Percentiles rank a stretch among this genome's conserved stretches.
phyloP scores from a whole-genome alignment of 2,329 filamentous ascomycete genomes.

The Scedosporium apiospermum region DNA sequence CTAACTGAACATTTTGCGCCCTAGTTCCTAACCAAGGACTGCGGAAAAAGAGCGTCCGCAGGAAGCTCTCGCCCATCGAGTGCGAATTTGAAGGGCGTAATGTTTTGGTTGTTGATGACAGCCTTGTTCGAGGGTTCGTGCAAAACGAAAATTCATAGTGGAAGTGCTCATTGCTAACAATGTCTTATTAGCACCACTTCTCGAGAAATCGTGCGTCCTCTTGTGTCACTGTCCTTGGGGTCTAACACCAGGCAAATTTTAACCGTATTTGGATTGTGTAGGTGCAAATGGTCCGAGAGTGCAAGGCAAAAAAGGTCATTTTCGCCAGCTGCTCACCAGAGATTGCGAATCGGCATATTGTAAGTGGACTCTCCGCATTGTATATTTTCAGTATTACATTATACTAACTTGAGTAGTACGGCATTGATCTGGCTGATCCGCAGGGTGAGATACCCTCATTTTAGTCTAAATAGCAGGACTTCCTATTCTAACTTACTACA shows the following conservation, averaged over 20 bases:
- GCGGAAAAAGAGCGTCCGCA: slow-evolving; percentile 75
- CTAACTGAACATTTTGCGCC: no score
- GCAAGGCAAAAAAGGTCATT: slow-evolving; percentile 71
- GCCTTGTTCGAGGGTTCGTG: slow-evolving; percentile 62
- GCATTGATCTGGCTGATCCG: slow-evolving; percentile 36
- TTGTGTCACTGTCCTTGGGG: background rate
- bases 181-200: slow-evolving; percentile 46
- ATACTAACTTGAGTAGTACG: slow-evolving; percentile 21
- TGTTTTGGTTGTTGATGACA: slow-evolving; percentile 81
- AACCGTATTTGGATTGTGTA: slow-evolving; percentile 6
- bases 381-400: background rate
- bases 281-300: slow-evolving; percentile 67
- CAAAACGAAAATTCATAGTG: background rate
- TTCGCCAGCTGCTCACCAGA: slow-evolving; percentile 76
- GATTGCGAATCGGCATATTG: slow-evolving; percentile 80
- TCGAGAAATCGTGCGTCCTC: slow-evolving; percentile 30
- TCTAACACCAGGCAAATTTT: background rate
- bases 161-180: background rate
- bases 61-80: slow-evolving; percentile 81
- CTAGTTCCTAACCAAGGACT: slow-evolving; percentile 57
- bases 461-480: background rate
- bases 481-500: slow-evolving; percentile 6
- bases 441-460: slow-evolving; percentile 14
- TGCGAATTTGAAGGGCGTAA: slow-evolving; percentile 75
- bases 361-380: slow-evolving; percentile 32